phyloP scores from a whole-genome alignment of 1,139 yeast species.

The Candida dubliniensis region DNA sequence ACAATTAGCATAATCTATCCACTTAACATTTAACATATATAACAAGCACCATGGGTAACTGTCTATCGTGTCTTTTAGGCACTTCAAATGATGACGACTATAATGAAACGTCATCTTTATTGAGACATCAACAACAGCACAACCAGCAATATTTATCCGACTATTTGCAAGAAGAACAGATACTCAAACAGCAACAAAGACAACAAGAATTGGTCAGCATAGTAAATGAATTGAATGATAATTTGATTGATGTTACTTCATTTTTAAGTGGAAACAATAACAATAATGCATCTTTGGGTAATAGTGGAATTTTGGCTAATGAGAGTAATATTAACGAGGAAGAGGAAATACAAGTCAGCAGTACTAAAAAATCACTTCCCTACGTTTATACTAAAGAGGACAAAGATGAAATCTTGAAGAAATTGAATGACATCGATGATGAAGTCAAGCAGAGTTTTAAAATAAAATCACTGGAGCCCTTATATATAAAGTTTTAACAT shows the following conservation, averaged over 20 bases:
- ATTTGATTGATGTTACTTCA: conserved; percentile 45
- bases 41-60: conserved; percentile 39
- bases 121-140: conserved; percentile 21
- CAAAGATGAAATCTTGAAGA: conserved; percentile 22
- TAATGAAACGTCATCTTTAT: conserved; percentile 40
- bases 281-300: conserved; percentile 7
- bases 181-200: conserved; percentile 43
- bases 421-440: conserved; percentile 21
- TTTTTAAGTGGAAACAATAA: conserved; percentile 24
- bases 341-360: neutral
- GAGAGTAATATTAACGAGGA: conserved; percentile 5
- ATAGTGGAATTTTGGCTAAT: neutral
- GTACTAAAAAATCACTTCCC: conserved; percentile 16
- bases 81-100: conserved; percentile 38
- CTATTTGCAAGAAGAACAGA: conserved; percentile 40
- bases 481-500: conserved; percentile 29
- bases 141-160: conserved; percentile 31
- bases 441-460: conserved; percentile 23
- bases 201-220: conserved; percentile 44
- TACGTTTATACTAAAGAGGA: conserved; percentile 20
- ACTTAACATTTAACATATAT: neutral
- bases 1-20: neutral
- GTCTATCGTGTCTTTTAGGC: conserved; percentile 48
- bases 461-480: conserved; percentile 25
- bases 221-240: conserved; percentile 45